These are phyloP conservation scores for Musa itinerans DNA, from an alignment of 176 grass and related monocot genomes.

Conservation along the genomic window DNA sequence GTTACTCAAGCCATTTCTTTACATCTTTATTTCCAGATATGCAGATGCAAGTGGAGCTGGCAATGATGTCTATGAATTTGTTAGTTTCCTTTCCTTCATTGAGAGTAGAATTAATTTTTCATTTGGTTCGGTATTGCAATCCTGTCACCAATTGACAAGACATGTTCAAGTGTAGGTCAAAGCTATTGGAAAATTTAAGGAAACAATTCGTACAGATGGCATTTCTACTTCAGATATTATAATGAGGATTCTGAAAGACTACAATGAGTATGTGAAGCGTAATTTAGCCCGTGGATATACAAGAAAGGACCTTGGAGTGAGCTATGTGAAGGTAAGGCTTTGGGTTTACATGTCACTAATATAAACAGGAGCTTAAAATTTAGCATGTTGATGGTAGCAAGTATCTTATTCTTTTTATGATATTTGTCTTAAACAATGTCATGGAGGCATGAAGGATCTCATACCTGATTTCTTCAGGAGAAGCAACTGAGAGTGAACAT, in stretches of 20 bases:
- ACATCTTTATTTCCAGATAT: constrained; percentile 2
- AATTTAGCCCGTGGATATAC: constrained; percentile 20
- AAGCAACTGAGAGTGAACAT: constrained; percentile 21
- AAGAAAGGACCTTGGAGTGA: constrained; percentile 20
- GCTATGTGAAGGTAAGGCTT: constrained; percentile 19
- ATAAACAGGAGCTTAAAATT: not conserved
- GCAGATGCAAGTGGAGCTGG: constrained; percentile 26
- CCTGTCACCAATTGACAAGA: not conserved
- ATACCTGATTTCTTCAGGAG: constrained; percentile 10
- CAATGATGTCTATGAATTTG: constrained; percentile 25
- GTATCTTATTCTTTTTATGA: not conserved
- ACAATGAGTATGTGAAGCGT: constrained; percentile 22
- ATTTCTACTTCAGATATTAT: constrained; percentile 24
- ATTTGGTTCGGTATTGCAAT: not conserved
- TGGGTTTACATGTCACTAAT: not conserved
- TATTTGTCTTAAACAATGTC: not conserved
- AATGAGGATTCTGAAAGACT: constrained; percentile 23
- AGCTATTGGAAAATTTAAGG: constrained; percentile 17
- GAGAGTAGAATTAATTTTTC: not conserved
- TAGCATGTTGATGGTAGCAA: not conserved
- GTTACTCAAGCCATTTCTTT: not conserved
- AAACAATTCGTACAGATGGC: constrained; percentile 23
- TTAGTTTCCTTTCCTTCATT: constrained; percentile 8
- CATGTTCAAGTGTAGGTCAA: constrained; percentile 5
- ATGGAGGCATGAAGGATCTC: not conserved